Conservation (phyloP, 495 filamentous ascomycete genomes). For the Penicillium waksmanii region DNA sequence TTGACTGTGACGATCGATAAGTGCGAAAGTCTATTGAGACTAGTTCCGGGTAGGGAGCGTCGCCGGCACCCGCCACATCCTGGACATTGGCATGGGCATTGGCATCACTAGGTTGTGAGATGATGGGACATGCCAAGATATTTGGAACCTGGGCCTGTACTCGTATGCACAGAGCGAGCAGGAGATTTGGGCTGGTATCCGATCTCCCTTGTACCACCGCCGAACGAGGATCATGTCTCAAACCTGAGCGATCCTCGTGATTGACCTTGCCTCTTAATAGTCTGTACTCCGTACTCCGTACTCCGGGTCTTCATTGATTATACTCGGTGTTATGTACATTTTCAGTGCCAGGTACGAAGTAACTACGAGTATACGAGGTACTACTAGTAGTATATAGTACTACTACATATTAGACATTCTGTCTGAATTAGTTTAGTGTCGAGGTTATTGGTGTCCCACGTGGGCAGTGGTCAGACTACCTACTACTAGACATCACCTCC, state of each 20-base stretch:
- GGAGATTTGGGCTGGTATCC: background rate
- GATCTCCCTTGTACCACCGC: conserved; percentile 7
- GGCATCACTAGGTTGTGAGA: background rate
- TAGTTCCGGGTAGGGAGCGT: conserved; percentile 6
- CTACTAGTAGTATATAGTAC: background rate
- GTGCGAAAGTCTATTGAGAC: conserved; percentile 13
- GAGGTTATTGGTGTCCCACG: too few relatives aligned
- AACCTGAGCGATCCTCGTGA: background rate
- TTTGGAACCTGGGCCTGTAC: background rate
- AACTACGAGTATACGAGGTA: too few relatives aligned
- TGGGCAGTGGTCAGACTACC: too few relatives aligned
- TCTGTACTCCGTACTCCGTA: background rate
- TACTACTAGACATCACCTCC: background rate
- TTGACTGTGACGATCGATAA: conserved; percentile 18
- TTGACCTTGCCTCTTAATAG: background rate
- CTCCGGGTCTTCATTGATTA: background rate
- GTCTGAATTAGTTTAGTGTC: background rate
- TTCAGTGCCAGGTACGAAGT: too few relatives aligned
- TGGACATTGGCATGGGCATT: background rate
- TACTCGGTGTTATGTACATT: background rate
- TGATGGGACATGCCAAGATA: conserved; percentile 9
- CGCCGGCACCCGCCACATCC: conserved; percentile 6
- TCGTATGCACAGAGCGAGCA: background rate
- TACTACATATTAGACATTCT: background rate
- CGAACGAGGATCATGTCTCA: background rate